Base-by-base conservation (phyloP, 176 grass and related monocot species). In the Aechmea fasciata region DNA sequence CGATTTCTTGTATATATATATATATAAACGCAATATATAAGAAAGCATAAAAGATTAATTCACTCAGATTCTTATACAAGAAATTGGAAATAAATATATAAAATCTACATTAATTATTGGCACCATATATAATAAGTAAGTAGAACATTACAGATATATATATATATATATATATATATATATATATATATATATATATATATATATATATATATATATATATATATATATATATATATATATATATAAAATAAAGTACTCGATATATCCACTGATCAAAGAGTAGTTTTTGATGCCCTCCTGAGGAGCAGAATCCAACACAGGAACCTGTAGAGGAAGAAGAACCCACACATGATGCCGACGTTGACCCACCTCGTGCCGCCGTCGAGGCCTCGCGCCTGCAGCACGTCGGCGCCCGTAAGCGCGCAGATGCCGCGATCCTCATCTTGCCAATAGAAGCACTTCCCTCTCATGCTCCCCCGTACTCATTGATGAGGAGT, bases 401-500 rank as follows among this genome's bases (percentile, higher is more conserved):
- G 79, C 57, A 90, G 72, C 72, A 97, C 86, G 49, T 92, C 89
- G 3, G 22, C 71, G 0, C 89, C 82, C 0, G 84, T 97, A 52
- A 77, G 81, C 65, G 78, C 13, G 64, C 88, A 92, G 51, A 67
- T 66, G 63, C 67, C 33, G 11, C 11, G 47, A 6, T 18, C 25
- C 52, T 51, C 59, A 48, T 77, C 26, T 11, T 68, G 2, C 89
- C 86, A 87, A 13, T 61, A 79, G 50, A 97, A 81, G 74, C 93
- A 92, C 61, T 48, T 83, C 0, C n/a, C 74, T 18, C 69, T 69
- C 0, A 25, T 47, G 51, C 62, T 54, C 2, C 93, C 2, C 93
- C 81, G 75, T 89, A 96, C 85, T 96, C 81, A 72, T 96, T 96
- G 62, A 96, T 81, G 62, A 96, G 92, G 33, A 96, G 79, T 28